Conservation (phyloP, 179 eudicot species). For the Drosera spatulata region DNA sequence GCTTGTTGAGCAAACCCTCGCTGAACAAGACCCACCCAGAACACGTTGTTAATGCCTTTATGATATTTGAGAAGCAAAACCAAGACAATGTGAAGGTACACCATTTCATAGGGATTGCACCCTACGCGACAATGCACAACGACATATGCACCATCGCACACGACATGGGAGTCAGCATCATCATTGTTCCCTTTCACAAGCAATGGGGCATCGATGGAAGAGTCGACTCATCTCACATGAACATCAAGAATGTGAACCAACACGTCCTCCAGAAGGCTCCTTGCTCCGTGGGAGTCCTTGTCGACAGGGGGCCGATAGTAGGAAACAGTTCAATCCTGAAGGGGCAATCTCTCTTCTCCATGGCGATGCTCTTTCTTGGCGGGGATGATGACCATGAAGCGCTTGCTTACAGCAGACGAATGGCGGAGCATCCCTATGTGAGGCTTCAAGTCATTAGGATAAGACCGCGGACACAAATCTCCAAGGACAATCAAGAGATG, state of each 20-base stretch:
- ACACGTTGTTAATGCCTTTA: too few relatives aligned
- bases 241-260: constrained; percentile 11
- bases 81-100: constrained; percentile 13
- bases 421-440: constrained; percentile 17
- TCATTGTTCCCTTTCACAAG: constrained; percentile 32
- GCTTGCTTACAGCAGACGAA: constrained; percentile 17
- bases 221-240: constrained; percentile 3
- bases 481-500: not conserved
- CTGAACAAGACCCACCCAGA: too few relatives aligned
- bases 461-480: not conserved
- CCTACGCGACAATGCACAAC: constrained; percentile 25
- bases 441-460: constrained; percentile 16
- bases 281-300: constrained; percentile 29
- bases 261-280: constrained; percentile 28
- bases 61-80: constrained; percentile 13
- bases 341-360: constrained; percentile 1
- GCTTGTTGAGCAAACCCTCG: too few relatives aligned
- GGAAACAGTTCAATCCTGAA: constrained; percentile 1
- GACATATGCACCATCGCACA: constrained; percentile 29
- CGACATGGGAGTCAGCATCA: constrained; percentile 15
- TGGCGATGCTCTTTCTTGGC: constrained; percentile 27
- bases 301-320: constrained; percentile 15
- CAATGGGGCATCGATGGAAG: constrained; percentile 7
- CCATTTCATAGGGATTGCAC: constrained; percentile 22
- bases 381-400: constrained; percentile 40